Evolutionary conservation across 2,329 filamentous ascomycete species (phyloP), one percentile per base, ranked within the genome.

Genomic region (Trichophyton benhamiae): DNA sequence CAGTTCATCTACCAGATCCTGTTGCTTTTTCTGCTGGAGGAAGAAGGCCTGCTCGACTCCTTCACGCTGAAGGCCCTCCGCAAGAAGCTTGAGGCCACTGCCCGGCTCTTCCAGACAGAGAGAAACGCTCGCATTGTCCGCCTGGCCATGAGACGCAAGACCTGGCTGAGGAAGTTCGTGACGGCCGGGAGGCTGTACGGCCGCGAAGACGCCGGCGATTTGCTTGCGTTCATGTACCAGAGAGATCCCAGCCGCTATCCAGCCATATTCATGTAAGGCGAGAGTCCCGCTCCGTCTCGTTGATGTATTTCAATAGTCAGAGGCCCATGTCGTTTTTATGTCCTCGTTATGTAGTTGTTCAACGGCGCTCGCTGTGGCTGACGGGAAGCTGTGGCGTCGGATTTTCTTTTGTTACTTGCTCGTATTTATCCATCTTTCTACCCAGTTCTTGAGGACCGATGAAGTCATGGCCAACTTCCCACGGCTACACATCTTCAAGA

Each of bases 41-140:
- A 55, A 38, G 66, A 67, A 48, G 65, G 63, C 25, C 42, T 65
- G 38, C 27, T 66, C 17, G 64, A 66, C n/a, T 6, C 61, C 38
- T 61, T 61, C 30, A 22, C 53, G 30, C 36, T 59, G 7, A 38
- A 49, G 52, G 52, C 46, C 27, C 25, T 58, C 17, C 15, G 25
- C 8, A 46, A 36, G 3, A 36, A 60, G 6, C 61, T 65, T 13
- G 48, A 57, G 52, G n/a, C 36, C 41, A 60, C 44, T 15, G 58
- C 53, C 7, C 22, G n/a, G 22, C 33, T 61, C n/a, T 66, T 67
- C 25, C 22, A 17, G 57, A 64, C 57, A 15, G 61, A 60, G 48
- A 61, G 57, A 8, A 65, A 66, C 44, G 17, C 44, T 33, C 61
- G 57, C 25, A 62, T 66, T 59, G 64, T 62, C 17, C 59, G 49